A percentile compares a stretch with the other conserved stretches of the same genome.
Evolutionary conservation across 176 grass and related monocot genomes (phyloP).

Genomic region (Puccinellia tenuiflora): DNA sequence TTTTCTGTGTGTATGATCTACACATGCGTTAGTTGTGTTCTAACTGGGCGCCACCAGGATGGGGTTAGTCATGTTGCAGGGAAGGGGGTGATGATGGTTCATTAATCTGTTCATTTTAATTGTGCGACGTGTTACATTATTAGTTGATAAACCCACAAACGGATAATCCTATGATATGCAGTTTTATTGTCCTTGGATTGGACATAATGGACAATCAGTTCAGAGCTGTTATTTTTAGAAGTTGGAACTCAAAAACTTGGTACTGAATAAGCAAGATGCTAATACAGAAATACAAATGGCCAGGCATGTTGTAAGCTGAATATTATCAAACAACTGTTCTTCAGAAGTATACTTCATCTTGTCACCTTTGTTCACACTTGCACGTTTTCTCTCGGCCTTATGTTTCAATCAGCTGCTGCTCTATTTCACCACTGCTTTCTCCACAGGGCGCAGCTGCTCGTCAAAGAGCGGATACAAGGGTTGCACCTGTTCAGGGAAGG

Average conservation of each 20-base stretch:
- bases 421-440: not conserved
- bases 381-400: not conserved
- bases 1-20: not conserved
- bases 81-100: not conserved
- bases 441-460: constrained; percentile 38
- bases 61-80: not conserved
- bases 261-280: not conserved
- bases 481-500: constrained; percentile 45
- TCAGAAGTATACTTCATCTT: not conserved
- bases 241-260: not conserved
- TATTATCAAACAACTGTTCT: not conserved
- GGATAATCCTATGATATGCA: too few species aligned
- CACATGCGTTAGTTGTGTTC: not conserved
- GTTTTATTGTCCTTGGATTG: too few species aligned
- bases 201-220: not conserved
- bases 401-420: not conserved
- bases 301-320: not conserved
- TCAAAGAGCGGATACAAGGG: constrained; percentile 46
- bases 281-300: not conserved
- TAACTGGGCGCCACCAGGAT: not conserved
- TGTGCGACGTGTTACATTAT: too few species aligned
- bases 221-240: constrained; percentile 14
- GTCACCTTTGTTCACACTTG: not conserved
- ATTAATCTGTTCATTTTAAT: not conserved
- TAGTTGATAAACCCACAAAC: too few species aligned